Percentiles rank a stretch among this genome's conserved stretches.
Evolutionary conservation across 257 asterid species (phyloP).

Genomic region (Nicotiana undulata): DNA sequence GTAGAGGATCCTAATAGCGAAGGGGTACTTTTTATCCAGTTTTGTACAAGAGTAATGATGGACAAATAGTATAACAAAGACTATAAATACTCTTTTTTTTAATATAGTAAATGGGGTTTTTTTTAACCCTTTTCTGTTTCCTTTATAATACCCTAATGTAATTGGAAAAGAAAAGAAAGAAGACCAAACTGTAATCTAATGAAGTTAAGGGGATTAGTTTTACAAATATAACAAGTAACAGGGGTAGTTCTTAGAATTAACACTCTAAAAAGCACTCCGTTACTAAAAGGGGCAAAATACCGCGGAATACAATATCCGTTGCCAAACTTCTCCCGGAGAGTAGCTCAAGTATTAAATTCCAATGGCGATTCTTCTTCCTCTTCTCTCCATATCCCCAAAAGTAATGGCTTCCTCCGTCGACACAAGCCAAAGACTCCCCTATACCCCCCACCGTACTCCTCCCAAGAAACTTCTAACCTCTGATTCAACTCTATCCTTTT

Average conservation of each 20-base stretch:
- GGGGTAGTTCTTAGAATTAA: neutral
- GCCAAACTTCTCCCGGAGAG: neutral
- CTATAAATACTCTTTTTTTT: no score
- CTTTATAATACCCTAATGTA: neutral
- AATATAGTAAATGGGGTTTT: no score
- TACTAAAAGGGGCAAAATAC: neutral
- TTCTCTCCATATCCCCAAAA: slow-evolving; percentile 26
- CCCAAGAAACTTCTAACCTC: slow-evolving; percentile 34
- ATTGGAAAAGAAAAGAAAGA: neutral
- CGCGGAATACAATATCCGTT: neutral
- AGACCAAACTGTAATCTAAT: neutral
- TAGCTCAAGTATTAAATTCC: neutral
- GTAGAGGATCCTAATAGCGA: no score
- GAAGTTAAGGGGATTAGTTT: neutral
- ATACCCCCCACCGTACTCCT: slow-evolving; percentile 79
- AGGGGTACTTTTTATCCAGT: no score
- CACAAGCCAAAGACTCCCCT: slow-evolving; percentile 52
- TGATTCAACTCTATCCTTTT: slow-evolving; percentile 10
- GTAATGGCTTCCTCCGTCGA: slow-evolving; percentile 63
- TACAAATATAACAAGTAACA: neutral
- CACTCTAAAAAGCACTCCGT: neutral
- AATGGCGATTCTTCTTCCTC: slow-evolving; percentile 44
- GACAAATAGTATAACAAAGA: no score
- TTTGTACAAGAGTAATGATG: no score
- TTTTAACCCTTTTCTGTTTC: no score